A percentile compares a stretch with the other conserved stretches of the same genome.
These are phyloP conservation scores for Capillidium rhysosporum DNA, from an alignment of 371 early-diverging fungal genomes.

Conservation along the genomic window DNA sequence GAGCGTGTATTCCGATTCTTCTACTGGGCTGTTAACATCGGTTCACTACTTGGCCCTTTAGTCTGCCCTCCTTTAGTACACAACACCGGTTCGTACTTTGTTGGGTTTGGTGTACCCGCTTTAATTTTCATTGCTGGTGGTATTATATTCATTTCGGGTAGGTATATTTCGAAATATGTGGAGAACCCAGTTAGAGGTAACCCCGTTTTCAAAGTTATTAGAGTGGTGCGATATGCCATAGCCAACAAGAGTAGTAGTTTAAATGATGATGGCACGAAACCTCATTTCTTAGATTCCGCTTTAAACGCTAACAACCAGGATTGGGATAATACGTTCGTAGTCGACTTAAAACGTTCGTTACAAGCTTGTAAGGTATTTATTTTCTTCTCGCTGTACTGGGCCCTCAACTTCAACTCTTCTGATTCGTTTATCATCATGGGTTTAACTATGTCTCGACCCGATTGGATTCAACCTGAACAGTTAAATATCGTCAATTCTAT, in stretches of 20 bases:
- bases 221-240: constrained; percentile 23
- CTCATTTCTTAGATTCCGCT: constrained; percentile 23
- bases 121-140: constrained; percentile 41
- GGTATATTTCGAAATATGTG: constrained; percentile 21
- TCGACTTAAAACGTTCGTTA: constrained; percentile 37
- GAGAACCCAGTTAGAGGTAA: constrained; percentile 38
- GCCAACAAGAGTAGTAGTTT: constrained; percentile 18
- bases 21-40: constrained; percentile 68
- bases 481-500: constrained; percentile 22
- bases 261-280: constrained; percentile 10
- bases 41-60: constrained; percentile 16
- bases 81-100: constrained; percentile 12
- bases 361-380: constrained; percentile 47
- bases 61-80: constrained; percentile 15
- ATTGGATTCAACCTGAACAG: constrained; percentile 36
- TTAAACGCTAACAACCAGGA: constrained; percentile 15
- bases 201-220: constrained; percentile 25
- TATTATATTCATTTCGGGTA: constrained; percentile 28
- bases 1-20: constrained; percentile 43
- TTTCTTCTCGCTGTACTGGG: constrained; percentile 60
- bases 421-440: constrained; percentile 56
- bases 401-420: constrained; percentile 47
- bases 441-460: constrained; percentile 31
- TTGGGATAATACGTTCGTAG: constrained; percentile 45
- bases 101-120: constrained; percentile 45